Base-by-base conservation (phyloP, 345 rosid species). In the Jatropha curcas region DNA sequence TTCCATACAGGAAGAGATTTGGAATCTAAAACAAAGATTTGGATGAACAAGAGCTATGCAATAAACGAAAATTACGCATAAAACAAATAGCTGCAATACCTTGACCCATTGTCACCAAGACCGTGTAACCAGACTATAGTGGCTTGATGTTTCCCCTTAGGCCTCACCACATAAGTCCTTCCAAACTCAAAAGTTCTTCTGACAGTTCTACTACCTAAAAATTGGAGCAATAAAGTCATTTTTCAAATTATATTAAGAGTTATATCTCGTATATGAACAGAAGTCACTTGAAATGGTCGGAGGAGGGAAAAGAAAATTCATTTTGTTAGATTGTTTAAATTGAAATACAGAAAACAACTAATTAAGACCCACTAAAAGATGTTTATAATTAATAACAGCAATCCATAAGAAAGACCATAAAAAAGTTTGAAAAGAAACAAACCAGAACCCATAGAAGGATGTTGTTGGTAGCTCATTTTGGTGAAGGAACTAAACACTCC, bases 391-490 rank as follows among this genome's bases (percentile, higher is more conserved):
- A 55, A 68, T 7, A 34, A 17, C 12, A 35, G 12, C 13, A 31
- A 11, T 71, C 51, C 1, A 62, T 13, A 37, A 31, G 19, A 60
- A 41, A 58, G 50, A 63, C 4, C 52, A 45, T n/a, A 5, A 66
- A 14, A 30, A 17, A 27, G 1, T 28, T 24, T 64, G 45, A 41
- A 41, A 63, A 56, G 71, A 71, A 72, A 82, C 93, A 84, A 79
- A 92, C 97, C 97, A 75, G 96, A 88, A 70, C 87, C 86, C 82
- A 80, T 76, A 43, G 85, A 67, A 48, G 64, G 41, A 71, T 84
- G 88, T 62, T 73, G 88, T 62, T 88, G 88, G 30, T 86, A 87
- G 81, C 96, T 92, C 97, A 92, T 92, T 58, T 71, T 81, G 34
- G 67, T 4, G 70, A 50, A 62, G 74, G 50, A 70, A 63, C 62